Base-by-base conservation (phyloP, 2,329 filamentous ascomycete genomes). In the Clathrospora elynae region DNA sequence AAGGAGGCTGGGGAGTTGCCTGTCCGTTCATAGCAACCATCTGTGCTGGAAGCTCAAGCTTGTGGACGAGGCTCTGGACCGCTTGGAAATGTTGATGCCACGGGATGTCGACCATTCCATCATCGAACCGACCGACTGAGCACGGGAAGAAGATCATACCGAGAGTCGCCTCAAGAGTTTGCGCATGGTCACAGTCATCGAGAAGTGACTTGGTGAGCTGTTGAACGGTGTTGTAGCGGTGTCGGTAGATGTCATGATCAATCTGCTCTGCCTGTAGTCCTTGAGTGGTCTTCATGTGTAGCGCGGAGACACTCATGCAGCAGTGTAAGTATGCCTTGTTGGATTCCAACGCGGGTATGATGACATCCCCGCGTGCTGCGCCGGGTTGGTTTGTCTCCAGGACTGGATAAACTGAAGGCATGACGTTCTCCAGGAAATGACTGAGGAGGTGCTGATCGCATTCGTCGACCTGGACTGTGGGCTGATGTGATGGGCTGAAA, bases 51-150 rank as follows among this genome's bases (percentile, higher is more conserved):
- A 97, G 82, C 46, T 91, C 85, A 22, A 97, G 84, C 72, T 89
- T 91, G 67, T 87, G 83, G 16, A 96, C 88, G 38, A 97, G 79
- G 58, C 85, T 90, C 57, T 87, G 86, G 13, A 87, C 92, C 3
- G 91, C 91, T 69, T 95, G 87, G 75, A 97, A 96, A 75, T 99
- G 93, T 68, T 95, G 88, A 74, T 92, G 88, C 93, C 93, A 99
- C 14, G 91, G 85, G 59, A 97, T 95, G 67, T 97, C 91, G 11
- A 89, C 87, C 16, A 96, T 82, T 32, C 81, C 81, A 66, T 96
- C 90, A 59, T 93, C 87, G 23, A 87, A 84, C 60, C 88, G 83
- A 39, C 92, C 92, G 53, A 97, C 92, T 17, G 89, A 86, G 73
- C 88, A 93, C 67, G 96, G 90, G 76, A 96, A 95, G 75, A 96